Conservation (phyloP, 2,329 filamentous ascomycete genomes). For the Akanthomyces dipterigenus region DNA sequence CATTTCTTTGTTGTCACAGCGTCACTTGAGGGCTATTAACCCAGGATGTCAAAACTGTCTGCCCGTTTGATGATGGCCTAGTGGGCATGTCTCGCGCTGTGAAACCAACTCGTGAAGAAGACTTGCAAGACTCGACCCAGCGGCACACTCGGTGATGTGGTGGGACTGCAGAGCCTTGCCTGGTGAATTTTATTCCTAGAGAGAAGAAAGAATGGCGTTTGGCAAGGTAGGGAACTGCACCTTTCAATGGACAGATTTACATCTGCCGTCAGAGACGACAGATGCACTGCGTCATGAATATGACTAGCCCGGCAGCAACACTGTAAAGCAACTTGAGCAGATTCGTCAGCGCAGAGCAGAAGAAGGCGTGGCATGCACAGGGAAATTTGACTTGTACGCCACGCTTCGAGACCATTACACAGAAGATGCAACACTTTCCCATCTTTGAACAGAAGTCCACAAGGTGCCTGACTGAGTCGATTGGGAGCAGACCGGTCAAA, state of each 20-base stretch:
- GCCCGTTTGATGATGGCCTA: too few species aligned
- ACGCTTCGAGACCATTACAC: slow-evolving; percentile 34
- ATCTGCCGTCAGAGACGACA: slow-evolving; percentile 14
- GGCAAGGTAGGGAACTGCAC: slow-evolving; percentile 15
- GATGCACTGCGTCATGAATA: slow-evolving; percentile 16
- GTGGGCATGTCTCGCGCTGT: too few species aligned
- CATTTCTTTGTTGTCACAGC: too few species aligned
- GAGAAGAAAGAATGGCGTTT: neutral
- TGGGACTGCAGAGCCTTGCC: too few species aligned
- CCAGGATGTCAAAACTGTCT: too few species aligned
- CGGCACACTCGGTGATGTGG: too few species aligned
- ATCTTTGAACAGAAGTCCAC: slow-evolving; percentile 53
- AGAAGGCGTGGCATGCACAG: neutral
- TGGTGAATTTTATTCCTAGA: neutral
- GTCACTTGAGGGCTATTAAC: too few species aligned
- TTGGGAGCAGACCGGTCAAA: slow-evolving; percentile 61
- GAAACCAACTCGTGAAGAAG: too few species aligned
- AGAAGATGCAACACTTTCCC: slow-evolving; percentile 35
- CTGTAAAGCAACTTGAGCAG: slow-evolving; percentile 15
- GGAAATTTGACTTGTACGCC: neutral
- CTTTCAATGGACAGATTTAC: slow-evolving; percentile 18
- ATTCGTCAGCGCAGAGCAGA: neutral
- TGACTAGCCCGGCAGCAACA: slow-evolving; percentile 17
- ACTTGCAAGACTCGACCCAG: too few species aligned
- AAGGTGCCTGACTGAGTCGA: slow-evolving; percentile 59